Base-by-base conservation (phyloP, 2,329 filamentous ascomycete species). In the Ophiostoma tasmaniense region DNA sequence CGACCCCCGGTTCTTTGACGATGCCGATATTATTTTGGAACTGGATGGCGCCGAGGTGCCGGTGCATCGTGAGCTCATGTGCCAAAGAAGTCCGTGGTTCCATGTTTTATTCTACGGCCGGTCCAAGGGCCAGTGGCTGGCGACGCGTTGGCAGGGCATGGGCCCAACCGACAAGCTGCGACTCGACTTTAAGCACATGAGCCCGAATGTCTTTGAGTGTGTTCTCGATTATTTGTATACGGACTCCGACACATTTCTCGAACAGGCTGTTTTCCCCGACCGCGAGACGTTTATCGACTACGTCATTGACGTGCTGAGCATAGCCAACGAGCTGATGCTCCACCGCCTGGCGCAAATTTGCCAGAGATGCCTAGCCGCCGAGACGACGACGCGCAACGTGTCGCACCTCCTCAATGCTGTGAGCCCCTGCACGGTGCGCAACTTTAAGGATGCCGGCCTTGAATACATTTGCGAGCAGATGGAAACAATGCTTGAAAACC, bases 291-390 rank as follows among this genome's bases (percentile, higher is more conserved):
- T 97, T 72, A 87, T 93, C 4, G 93, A 98, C 74, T 81, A 95
- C n/a, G 84, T 97, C 10, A 85, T 98, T 79, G 93, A 97, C 74
- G 91, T 98, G 62, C 89, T 98, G 85, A 88, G 88, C 69, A 89
- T 92, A 67, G 92, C 93, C 14, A 95, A 99, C 76, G 94, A 99
- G 78, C 81, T 99, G 69, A 97, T 99, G 93, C 84, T 99, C 64
- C 93, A 97, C 76, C 86, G 93, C 7, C 81, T 99, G 5, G 92
- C 92, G 5, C 91, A 97, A 76, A 88, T 96, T 35, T 98, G 95
- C 77, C 95, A 99, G 76, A 88, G 86, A 70, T 80, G 93, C 28
- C 85, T 98, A 70, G 93, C 93, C 45, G 87, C 86, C 66, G 96
- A 95, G 78, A 90, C 93, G n/a, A 92, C 87, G 66, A 90, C 88